Conservation (phyloP, 108 stramenopile species). For the Skeletonema menzelii region DNA sequence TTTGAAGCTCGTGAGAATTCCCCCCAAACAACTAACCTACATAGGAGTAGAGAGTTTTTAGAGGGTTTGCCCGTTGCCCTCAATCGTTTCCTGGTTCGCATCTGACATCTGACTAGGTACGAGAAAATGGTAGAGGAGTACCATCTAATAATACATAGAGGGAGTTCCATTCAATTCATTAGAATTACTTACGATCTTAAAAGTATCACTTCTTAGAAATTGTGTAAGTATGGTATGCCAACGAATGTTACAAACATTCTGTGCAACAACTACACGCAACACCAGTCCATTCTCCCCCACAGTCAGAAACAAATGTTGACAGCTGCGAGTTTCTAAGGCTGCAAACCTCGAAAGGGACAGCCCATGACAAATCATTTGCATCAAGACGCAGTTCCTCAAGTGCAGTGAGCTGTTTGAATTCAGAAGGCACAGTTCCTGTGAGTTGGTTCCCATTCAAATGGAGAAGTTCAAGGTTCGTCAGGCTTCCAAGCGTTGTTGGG, state of each 20-base stretch:
- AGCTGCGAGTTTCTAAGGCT: conserved; percentile 11
- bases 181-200: too few species aligned
- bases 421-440: conserved; percentile 15
- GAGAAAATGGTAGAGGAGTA: too few species aligned
- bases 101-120: too few species aligned
- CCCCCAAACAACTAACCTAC: too few species aligned
- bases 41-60: too few species aligned
- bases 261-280: conserved; percentile 22
- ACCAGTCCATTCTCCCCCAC: conserved; percentile 7
- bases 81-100: too few species aligned
- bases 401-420: conserved; percentile 11
- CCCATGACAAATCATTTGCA: conserved; percentile 59
- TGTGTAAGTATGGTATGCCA: too few species aligned
- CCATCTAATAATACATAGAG: too few species aligned
- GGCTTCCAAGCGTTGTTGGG: background rate
- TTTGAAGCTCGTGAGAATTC: too few species aligned
- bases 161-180: too few species aligned
- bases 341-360: conserved; percentile 34
- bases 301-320: conserved; percentile 8
- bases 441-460: conserved; percentile 26
- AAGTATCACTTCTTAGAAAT: too few species aligned
- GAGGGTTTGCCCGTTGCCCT: too few species aligned
- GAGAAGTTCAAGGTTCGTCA: conserved; percentile 19
- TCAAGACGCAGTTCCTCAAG: conserved; percentile 57
- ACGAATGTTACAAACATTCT: conserved; percentile 22